A percentile compares a stretch with the other conserved stretches of the same genome.
These are phyloP conservation scores for Irpex sp. DNA, from an alignment of 1,284 basidiomycete species.

Conservation along the genomic window DNA sequence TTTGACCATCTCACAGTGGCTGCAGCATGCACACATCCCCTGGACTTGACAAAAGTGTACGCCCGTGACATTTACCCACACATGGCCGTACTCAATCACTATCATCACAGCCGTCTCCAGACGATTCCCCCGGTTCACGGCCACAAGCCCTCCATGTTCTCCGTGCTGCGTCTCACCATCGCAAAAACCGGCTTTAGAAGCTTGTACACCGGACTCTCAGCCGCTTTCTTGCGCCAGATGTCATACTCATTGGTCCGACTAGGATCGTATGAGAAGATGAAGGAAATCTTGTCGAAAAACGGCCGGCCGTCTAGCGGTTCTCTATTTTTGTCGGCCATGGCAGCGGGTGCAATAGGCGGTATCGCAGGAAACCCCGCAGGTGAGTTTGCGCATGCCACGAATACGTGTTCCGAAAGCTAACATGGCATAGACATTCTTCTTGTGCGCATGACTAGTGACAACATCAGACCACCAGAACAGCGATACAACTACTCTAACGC, in stretches of 20 bases:
- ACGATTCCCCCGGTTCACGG: slow-evolving; percentile 48
- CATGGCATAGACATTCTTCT: slow-evolving; percentile 58
- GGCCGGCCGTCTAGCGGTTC: slow-evolving; percentile 47
- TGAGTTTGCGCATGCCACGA: slow-evolving; percentile 24
- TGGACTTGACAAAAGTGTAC: slow-evolving; percentile 86
- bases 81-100: not conserved
- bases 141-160: slow-evolving; percentile 50
- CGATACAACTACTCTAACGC: slow-evolving; percentile 80
- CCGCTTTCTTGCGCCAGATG: slow-evolving; percentile 88
- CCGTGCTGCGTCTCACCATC: slow-evolving; percentile 55
- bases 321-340: slow-evolving; percentile 61
- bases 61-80: slow-evolving; percentile 20
- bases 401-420: not conserved
- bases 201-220: slow-evolving; percentile 80
- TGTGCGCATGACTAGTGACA: slow-evolving; percentile 89
- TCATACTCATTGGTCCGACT: slow-evolving; percentile 87
- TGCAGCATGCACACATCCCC: slow-evolving; percentile 80
- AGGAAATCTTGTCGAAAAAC: slow-evolving; percentile 46
- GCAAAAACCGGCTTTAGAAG: slow-evolving; percentile 64
- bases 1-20: slow-evolving; percentile 55
- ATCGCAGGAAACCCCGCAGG: slow-evolving; percentile 81
- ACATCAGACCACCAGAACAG: slow-evolving; percentile 66
- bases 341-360: slow-evolving; percentile 79
- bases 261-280: slow-evolving; percentile 81
- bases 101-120: slow-evolving; percentile 67